These are phyloP conservation scores for Rhodotorula sp. DNA, from an alignment of 1,284 basidiomycete species.

Conservation along the genomic window DNA sequence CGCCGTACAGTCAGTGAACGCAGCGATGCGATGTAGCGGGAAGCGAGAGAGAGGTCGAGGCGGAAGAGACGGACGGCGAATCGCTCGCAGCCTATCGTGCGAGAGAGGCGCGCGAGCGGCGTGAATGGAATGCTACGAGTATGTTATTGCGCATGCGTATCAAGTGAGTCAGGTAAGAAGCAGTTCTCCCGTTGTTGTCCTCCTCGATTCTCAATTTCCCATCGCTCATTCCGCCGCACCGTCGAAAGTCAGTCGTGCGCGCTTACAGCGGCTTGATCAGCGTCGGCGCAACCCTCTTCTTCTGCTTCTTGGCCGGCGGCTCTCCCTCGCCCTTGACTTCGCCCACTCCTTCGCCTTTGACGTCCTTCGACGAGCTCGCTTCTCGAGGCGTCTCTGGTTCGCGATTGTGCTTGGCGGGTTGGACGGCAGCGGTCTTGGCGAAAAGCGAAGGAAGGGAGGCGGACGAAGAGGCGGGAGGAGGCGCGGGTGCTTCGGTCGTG, in stretches of 20 bases:
- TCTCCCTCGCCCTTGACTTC: background rate
- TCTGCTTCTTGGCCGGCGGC: constrained; percentile 9
- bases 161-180: background rate
- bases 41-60: background rate
- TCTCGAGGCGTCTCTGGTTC: background rate
- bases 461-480: background rate
- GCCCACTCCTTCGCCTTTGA: background rate
- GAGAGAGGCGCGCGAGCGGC: too few species aligned
- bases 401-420: background rate
- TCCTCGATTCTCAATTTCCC: too few species aligned
- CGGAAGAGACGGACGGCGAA: background rate
- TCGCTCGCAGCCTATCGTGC: background rate
- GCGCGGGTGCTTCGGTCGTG: background rate
- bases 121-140: too few species aligned
- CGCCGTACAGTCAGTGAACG: too few species aligned
- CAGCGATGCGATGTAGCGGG: background rate
- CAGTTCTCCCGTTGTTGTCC: background rate
- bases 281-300: constrained; percentile 17
- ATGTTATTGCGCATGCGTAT: too few species aligned
- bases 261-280: constrained; percentile 6
- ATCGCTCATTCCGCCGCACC: too few species aligned
- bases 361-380: too few species aligned
- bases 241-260: too few species aligned
- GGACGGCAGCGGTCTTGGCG: background rate
- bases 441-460: background rate